These are phyloP conservation scores for Trichosporon sp. DNA, from an alignment of 1,284 basidiomycete species.

Conservation along the genomic window DNA sequence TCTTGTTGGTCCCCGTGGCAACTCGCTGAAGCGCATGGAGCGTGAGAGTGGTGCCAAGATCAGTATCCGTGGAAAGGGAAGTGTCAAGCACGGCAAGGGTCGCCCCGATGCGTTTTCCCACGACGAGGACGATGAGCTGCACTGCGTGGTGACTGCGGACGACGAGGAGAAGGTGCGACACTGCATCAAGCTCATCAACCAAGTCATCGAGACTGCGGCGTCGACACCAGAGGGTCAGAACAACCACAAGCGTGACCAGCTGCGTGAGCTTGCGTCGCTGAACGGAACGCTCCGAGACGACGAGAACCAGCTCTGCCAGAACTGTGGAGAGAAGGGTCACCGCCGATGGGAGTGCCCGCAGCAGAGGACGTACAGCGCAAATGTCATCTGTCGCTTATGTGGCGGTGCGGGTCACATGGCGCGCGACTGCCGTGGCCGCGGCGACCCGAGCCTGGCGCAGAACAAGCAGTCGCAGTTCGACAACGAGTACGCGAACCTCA, in stretches of 20 bases:
- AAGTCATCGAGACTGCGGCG: slow-evolving; percentile 96
- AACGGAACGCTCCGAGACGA: slow-evolving; percentile 99
- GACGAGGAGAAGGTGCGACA: slow-evolving; percentile 82
- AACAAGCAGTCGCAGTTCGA: slow-evolving; percentile 62
- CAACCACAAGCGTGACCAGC: slow-evolving; percentile 98
- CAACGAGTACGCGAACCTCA: slow-evolving; percentile 92
- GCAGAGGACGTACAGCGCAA: slow-evolving; percentile 92
- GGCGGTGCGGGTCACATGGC: slow-evolving; percentile 95
- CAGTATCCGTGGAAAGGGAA: slow-evolving; percentile 95
- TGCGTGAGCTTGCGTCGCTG: slow-evolving; percentile 92
- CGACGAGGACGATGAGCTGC: slow-evolving; percentile 97
- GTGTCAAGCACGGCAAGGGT: slow-evolving; percentile 97
- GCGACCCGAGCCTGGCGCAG: slow-evolving; percentile 49
- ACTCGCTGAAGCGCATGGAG: slow-evolving; percentile 99
- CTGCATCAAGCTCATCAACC: slow-evolving; percentile 94
- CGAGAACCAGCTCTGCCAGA: slow-evolving; percentile 98
- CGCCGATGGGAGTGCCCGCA: slow-evolving; percentile 97
- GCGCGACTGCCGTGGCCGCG: slow-evolving; percentile 74
- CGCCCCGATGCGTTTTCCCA: slow-evolving; percentile 86
- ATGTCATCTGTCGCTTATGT: slow-evolving; percentile 94
- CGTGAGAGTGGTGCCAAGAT: slow-evolving; percentile 97
- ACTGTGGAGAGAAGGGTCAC: slow-evolving; percentile 79
- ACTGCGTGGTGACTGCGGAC: slow-evolving; percentile 94
- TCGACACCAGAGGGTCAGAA: slow-evolving; percentile 99
- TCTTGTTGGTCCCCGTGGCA: slow-evolving; percentile 95